Evolutionary conservation across 1,284 basidiomycete genomes (phyloP).

Genomic region (Schizophyllum amplum): DNA sequence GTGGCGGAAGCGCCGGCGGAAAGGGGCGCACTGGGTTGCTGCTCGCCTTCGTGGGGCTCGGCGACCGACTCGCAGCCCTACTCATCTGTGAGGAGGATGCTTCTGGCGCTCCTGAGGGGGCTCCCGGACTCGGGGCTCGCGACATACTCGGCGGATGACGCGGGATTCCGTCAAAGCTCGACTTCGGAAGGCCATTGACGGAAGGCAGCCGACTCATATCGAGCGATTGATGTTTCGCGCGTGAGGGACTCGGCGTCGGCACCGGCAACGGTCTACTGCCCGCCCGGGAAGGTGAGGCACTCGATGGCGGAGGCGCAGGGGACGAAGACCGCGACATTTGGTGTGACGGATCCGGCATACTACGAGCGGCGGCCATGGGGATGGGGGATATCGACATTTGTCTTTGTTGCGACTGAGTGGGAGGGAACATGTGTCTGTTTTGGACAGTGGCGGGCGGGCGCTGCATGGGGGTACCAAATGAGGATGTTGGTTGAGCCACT

Average conservation of each 20-base stretch:
- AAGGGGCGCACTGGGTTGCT: too few relatives aligned
- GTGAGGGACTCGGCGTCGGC: slow-evolving; percentile 1
- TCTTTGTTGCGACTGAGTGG: not conserved
- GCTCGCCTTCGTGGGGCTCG: slow-evolving; percentile 9
- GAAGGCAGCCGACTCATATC: slow-evolving; percentile 10
- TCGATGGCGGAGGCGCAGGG: slow-evolving; percentile 1
- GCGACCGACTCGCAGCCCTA: slow-evolving; percentile 11
- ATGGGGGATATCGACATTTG: slow-evolving; percentile 2
- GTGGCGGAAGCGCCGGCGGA: slow-evolving; percentile 3
- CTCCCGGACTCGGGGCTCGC: not conserved
- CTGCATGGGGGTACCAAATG: not conserved
- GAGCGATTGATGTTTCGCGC: slow-evolving; percentile 11
- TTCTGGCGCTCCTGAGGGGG: not conserved
- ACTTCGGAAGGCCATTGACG: not conserved
- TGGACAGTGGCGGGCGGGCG: not conserved
- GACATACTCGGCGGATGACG: not conserved
- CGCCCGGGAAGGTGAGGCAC: slow-evolving; percentile 9
- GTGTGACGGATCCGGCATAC: slow-evolving; percentile 4
- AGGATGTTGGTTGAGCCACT: not conserved
- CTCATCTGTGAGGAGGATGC: slow-evolving; percentile 11
- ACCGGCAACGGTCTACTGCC: slow-evolving; percentile 8
- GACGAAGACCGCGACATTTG: slow-evolving; percentile 1
- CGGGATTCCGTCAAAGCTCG: not conserved
- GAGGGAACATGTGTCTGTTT: not conserved
- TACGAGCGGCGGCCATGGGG: slow-evolving; percentile 5